A percentile compares a stretch with the other conserved stretches of the same genome.
These are phyloP conservation scores for Danielozyma ontarioensis DNA, from an alignment of 805 yeast species.

Conservation along the genomic window DNA sequence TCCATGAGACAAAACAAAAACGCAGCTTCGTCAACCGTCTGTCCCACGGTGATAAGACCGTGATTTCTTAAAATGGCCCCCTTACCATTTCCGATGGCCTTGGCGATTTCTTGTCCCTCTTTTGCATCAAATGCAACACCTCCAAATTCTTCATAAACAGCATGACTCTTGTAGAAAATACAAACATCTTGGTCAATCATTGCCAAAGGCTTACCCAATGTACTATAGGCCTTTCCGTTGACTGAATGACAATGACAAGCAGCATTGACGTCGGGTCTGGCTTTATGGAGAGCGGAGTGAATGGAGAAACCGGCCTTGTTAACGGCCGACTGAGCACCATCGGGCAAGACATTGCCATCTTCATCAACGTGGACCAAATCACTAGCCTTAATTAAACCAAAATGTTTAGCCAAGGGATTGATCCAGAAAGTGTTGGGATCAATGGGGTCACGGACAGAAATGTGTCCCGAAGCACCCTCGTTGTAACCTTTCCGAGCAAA, in stretches of 20 bases:
- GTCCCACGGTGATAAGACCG: conserved; percentile 67
- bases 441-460: conserved; percentile 79
- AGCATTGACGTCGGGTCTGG: conserved; percentile 66
- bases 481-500: conserved; percentile 74
- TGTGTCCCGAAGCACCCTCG: conserved; percentile 84
- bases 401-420: conserved; percentile 81
- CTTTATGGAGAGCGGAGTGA: conserved; percentile 62
- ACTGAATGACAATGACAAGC: conserved; percentile 69
- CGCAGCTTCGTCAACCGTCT: conserved; percentile 72
- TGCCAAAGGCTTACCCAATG: conserved; percentile 63
- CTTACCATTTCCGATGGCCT: conserved; percentile 54
- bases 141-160: conserved; percentile 66
- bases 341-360: conserved; percentile 55
- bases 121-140: conserved; percentile 69
- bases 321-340: conserved; percentile 50
- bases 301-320: conserved; percentile 70
- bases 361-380: conserved; percentile 48
- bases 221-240: conserved; percentile 60
- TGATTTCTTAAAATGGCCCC: conserved; percentile 65
- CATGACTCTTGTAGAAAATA: conserved; percentile 57
- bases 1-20: conserved; percentile 61
- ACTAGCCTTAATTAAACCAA: conserved; percentile 35
- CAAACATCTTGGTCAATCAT: conserved; percentile 81
- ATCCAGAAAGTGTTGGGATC: conserved; percentile 83
- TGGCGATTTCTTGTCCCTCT: conserved; percentile 60